Conservation (phyloP, 148 eudicot species). For the Silene conica region DNA sequence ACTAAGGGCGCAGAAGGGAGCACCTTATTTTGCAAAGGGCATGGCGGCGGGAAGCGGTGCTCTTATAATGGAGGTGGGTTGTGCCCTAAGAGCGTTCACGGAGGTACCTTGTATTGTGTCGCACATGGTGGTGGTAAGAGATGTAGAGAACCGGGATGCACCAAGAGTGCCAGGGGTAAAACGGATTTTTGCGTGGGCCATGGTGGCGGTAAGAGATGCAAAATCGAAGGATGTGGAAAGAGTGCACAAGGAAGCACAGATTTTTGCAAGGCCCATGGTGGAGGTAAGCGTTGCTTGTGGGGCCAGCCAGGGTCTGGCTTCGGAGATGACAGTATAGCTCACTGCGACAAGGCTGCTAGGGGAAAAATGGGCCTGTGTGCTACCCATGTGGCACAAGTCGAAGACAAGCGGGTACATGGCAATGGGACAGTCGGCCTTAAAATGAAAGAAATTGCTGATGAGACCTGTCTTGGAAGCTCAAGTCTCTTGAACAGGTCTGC, state of each 20-base stretch:
- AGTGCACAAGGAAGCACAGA: conserved; percentile 81
- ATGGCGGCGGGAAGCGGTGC: conserved; percentile 85
- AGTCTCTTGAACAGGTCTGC: neutral
- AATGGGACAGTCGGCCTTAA: conserved; percentile 28
- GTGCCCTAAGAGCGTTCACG: conserved; percentile 69
- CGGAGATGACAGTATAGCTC: conserved; percentile 24
- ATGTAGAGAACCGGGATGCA: conserved; percentile 57
- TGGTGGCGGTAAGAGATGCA: conserved; percentile 84
- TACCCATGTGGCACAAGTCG: conserved; percentile 42
- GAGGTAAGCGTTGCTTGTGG: conserved; percentile 73
- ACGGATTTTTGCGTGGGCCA: conserved; percentile 70
- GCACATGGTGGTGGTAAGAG: conserved; percentile 90
- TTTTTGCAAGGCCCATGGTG: conserved; percentile 83
- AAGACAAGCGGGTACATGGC: conserved; percentile 39
- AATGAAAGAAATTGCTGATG: conserved; percentile 26
- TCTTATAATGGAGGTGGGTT: conserved; percentile 42
- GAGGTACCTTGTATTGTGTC: conserved; percentile 71
- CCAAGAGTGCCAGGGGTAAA: conserved; percentile 74
- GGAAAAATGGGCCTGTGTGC: conserved; percentile 63
- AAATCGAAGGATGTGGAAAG: conserved; percentile 50
- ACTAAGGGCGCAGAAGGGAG: conserved; percentile 78
- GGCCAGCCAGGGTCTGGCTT: conserved; percentile 39
- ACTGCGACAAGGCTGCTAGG: conserved; percentile 62
- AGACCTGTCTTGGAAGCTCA: neutral
- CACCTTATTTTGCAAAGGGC: conserved; percentile 67